Evolutionary conservation across 2,329 filamentous ascomycete genomes (phyloP), one percentile per base, ranked within the genome.

Genomic region (Pezicula neosporulosa): DNA sequence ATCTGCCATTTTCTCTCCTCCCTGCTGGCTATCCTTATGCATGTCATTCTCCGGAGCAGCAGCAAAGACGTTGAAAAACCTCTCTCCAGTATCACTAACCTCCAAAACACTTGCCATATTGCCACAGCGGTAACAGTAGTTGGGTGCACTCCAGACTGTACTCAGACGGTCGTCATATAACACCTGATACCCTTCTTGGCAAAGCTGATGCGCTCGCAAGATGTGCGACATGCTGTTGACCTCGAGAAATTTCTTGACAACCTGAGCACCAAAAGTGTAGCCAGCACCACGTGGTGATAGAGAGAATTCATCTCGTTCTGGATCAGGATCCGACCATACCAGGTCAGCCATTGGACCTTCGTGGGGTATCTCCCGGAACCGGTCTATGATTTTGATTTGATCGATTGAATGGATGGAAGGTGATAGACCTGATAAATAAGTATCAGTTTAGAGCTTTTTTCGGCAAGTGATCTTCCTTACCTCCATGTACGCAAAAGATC

Each of bases 341-440:
- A 99, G 77, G 70, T 99, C 94, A n/a, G 94, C 94, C 94, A 99
- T 99, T 33, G 94, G 94, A 0, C 94, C 94, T 72, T 99, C 94
- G 72, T 99, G 94, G 5, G 94, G 94, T 54, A 99, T 99, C 68
- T 99, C 94, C 60, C 94, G 86, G 77, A 97, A 99, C 43, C 94
- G 90, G 73, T 99, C 94, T 68, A 99, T 97, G 70, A 99, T 96
- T 72, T 99, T 97, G 73, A 99, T 97, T 73, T 99, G 94, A 70
- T 99, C 94, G 67, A 99, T 97, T 42, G 90, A 96, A 72, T 99
- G 94, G 68, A 99, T 97, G 28, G 88, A 92, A 1, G 89, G 89
- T 1, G 88, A 92, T 18, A 94, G 80, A 19, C 89, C 86, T 88
- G 56, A 37, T 45, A 16, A 38, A 42, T 18, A 35, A 18, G 45